phyloP scores from a whole-genome alignment of 2,329 filamentous ascomycete genomes.

The Dactylellina drechsleri region DNA sequence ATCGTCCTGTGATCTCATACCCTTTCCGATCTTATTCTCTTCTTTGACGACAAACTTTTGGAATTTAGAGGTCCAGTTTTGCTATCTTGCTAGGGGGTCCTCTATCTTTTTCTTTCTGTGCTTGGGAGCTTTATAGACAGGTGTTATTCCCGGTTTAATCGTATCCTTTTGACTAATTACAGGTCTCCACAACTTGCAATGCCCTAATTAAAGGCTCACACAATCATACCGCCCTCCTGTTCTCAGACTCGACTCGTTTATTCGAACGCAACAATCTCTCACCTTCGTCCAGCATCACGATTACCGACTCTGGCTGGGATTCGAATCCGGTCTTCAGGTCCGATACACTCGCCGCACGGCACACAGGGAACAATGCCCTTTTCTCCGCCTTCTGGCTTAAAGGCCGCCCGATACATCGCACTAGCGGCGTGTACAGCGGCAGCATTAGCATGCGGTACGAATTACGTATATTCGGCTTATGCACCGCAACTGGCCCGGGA shows the following conservation, averaged over 20 bases:
- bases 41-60: background rate
- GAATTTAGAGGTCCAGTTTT: conserved; percentile 1
- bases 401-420: conserved; percentile 50
- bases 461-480: conserved; percentile 99
- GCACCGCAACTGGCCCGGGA: conserved; percentile 91
- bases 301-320: background rate
- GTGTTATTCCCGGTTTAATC: conserved; percentile 7
- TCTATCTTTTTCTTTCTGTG: conserved; percentile 1
- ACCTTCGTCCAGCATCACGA: background rate
- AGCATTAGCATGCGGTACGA: conserved; percentile 82
- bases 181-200: conserved; percentile 28
- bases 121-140: background rate
- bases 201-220: conserved; percentile 25
- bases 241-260: background rate
- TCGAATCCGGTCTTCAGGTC: background rate
- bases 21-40: conserved; percentile 12
- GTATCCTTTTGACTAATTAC: background rate
- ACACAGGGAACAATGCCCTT: conserved; percentile 37
- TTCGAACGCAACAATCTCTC: background rate
- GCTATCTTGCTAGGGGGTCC: conserved; percentile 13
- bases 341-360: conserved; percentile 18
- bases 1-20: conserved; percentile 54
- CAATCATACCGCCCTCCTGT: conserved; percentile 9
- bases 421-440: conserved; percentile 72
- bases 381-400: conserved; percentile 46